A percentile compares a stretch with the other conserved stretches of the same genome.
These are phyloP conservation scores for Xerocomus spinulosus DNA, from an alignment of 768 basidiomycete genomes.

Conservation along the genomic window DNA sequence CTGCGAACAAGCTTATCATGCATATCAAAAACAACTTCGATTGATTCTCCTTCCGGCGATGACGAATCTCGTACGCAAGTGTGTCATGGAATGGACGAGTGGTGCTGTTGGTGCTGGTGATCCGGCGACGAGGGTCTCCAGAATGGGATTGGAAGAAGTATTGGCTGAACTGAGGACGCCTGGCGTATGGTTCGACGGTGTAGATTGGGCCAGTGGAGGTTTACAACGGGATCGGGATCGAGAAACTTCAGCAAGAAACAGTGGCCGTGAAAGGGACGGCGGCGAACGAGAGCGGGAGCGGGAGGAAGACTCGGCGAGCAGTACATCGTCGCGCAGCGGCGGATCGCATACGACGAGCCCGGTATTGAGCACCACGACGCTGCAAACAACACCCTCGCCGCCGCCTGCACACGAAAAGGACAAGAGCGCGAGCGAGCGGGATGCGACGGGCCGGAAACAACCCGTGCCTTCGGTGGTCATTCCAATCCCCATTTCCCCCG, in stretches of 20 bases:
- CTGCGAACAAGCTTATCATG: slow-evolving; percentile 60
- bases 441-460: slow-evolving; percentile 11
- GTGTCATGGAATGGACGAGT: slow-evolving; percentile 58
- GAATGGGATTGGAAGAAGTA: slow-evolving; percentile 61
- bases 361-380: slow-evolving; percentile 65
- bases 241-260: slow-evolving; percentile 28
- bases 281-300: slow-evolving; percentile 32
- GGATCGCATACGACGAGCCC: slow-evolving; percentile 65
- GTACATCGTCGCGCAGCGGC: slow-evolving; percentile 43
- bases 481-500: slow-evolving; percentile 48
- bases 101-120: slow-evolving; percentile 39
- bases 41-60: slow-evolving; percentile 60
- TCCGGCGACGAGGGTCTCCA: slow-evolving; percentile 50
- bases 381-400: slow-evolving; percentile 77
- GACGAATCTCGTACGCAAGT: slow-evolving; percentile 60
- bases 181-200: slow-evolving; percentile 67
- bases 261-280: slow-evolving; percentile 32
- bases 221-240: slow-evolving; percentile 34
- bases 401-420: slow-evolving; percentile 45
- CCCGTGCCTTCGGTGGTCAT: slow-evolving; percentile 28
- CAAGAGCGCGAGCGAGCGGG: slow-evolving; percentile 29
- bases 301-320: slow-evolving; percentile 48
- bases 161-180: slow-evolving; percentile 49
- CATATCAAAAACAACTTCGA: slow-evolving; percentile 55
- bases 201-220: slow-evolving; percentile 50